phyloP scores from a whole-genome alignment of 2,329 filamentous ascomycete genomes.

The Alternaria rosae region DNA sequence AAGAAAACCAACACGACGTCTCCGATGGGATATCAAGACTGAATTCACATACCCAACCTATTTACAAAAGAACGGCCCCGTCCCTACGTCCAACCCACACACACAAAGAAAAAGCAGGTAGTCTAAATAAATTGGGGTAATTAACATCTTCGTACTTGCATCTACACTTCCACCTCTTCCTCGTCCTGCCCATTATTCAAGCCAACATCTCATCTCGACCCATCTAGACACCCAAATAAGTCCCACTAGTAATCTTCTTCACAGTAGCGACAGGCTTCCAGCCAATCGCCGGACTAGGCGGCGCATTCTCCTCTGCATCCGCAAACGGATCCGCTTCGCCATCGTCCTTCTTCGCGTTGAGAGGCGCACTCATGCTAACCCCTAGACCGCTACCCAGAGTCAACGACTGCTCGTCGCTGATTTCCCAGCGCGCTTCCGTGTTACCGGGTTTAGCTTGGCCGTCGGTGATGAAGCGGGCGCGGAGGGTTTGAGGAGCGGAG shows the following conservation, averaged over 20 bases:
- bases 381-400: conserved; percentile 70
- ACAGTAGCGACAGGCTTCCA: conserved; percentile 47
- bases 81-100: neutral
- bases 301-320: conserved; percentile 60
- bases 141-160: neutral
- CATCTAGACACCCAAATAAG: conserved; percentile 44
- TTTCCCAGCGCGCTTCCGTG: conserved; percentile 85
- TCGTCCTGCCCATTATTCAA: neutral
- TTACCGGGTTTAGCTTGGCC: conserved; percentile 74
- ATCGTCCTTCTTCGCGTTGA: conserved; percentile 51
- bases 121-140: neutral
- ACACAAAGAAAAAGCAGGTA: neutral
- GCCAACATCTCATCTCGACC: conserved; percentile 4
- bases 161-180: neutral
- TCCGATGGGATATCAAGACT: no score
- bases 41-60: neutral
- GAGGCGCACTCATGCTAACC: conserved; percentile 48
- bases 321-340: conserved; percentile 73
- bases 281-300: conserved; percentile 31
- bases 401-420: conserved; percentile 58
- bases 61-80: neutral
- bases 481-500: conserved; percentile 71
- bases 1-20: no score
- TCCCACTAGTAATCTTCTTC: conserved; percentile 49
- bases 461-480: conserved; percentile 82